phyloP scores from a whole-genome alignment of 306 rosid species.

The Prunus mira region DNA sequence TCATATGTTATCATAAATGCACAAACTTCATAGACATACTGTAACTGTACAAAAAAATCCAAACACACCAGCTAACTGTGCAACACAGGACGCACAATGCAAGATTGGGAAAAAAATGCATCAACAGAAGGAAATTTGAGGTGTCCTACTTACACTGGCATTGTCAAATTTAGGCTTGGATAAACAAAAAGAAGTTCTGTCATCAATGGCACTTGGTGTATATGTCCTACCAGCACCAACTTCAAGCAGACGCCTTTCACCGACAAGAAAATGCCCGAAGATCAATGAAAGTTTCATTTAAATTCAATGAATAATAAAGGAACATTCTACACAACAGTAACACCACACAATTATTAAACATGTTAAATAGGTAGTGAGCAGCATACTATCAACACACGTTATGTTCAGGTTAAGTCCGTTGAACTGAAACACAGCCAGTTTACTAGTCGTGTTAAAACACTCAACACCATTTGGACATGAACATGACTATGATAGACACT shows the following conservation, averaged over 20 bases:
- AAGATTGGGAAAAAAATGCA: neutral
- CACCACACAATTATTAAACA: too few relatives aligned
- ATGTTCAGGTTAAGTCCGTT: too few relatives aligned
- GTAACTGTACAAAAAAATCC: neutral
- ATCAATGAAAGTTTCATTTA: neutral
- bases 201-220: constrained; percentile 43
- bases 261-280: neutral
- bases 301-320: neutral
- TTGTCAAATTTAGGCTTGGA: constrained; percentile 30
- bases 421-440: neutral
- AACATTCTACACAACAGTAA: neutral
- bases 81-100: neutral
- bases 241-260: constrained; percentile 38
- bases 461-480: neutral
- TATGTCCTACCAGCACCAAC: constrained; percentile 33
- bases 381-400: too few relatives aligned
- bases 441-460: neutral
- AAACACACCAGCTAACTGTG: neutral
- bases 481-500: too few relatives aligned
- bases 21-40: neutral
- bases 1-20: neutral
- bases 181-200: constrained; percentile 48
- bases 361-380: too few relatives aligned
- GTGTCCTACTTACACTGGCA: constrained; percentile 44
- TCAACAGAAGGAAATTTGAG: constrained; percentile 11